phyloP scores from a whole-genome alignment of 2,329 filamentous ascomycete genomes.

The Colletotrichum gigasporum region DNA sequence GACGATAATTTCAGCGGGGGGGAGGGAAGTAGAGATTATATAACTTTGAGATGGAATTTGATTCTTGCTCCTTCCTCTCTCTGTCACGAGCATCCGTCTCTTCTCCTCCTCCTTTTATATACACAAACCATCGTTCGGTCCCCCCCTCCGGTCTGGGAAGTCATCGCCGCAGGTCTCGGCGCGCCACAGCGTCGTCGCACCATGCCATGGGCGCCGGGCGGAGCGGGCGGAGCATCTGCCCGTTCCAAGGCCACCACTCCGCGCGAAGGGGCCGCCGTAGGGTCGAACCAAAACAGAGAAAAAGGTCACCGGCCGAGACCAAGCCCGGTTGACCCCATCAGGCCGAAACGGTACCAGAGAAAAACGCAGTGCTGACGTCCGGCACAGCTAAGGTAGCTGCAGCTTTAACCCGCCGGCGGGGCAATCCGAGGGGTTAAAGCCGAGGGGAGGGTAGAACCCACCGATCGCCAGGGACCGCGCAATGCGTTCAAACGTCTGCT shows the following conservation, averaged over 20 bases:
- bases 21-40: background rate
- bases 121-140: background rate
- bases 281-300: too few relatives aligned
- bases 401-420: too few relatives aligned
- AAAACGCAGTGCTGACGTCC: too few relatives aligned
- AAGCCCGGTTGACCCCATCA: too few relatives aligned
- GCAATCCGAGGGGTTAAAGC: too few relatives aligned
- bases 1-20: background rate
- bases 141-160: background rate
- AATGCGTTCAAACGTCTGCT: background rate
- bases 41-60: background rate
- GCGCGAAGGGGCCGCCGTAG: too few relatives aligned
- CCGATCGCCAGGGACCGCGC: background rate
- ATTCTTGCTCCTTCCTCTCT: background rate
- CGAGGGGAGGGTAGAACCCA: background rate
- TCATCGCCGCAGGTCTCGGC: conserved; percentile 3
- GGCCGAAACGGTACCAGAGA: too few relatives aligned
- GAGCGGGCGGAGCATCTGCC: background rate
- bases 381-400: too few relatives aligned
- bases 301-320: too few relatives aligned
- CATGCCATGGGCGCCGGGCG: background rate
- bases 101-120: background rate
- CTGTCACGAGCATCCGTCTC: too few relatives aligned
- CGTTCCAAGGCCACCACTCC: background rate
- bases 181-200: conserved; percentile 6